phyloP scores from a whole-genome alignment of 371 early-diverging fungal genomes.

The Lichtheimia corymbifera region DNA sequence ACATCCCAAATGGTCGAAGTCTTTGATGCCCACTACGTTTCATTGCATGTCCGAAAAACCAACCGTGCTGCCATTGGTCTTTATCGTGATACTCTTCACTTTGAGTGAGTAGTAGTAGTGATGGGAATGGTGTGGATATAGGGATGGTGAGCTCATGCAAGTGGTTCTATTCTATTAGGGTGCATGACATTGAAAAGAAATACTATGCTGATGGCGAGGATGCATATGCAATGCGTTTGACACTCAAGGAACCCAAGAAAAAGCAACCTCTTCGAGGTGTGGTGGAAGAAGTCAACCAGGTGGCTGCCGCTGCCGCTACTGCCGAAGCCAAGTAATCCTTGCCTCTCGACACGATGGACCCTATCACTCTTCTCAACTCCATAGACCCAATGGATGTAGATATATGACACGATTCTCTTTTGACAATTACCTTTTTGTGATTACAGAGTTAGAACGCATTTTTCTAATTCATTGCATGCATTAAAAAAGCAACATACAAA shows the following conservation, averaged over 20 bases:
- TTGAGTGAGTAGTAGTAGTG: conserved; percentile 61
- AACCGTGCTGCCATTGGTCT: conserved; percentile 93
- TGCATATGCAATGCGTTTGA: conserved; percentile 79
- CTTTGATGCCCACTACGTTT: conserved; percentile 85
- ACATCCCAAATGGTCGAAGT: conserved; percentile 89
- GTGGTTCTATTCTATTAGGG: conserved; percentile 50
- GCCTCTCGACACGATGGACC: too few relatives aligned
- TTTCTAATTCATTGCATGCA: too few relatives aligned
- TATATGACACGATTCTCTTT: neutral
- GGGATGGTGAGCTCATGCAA: conserved; percentile 1
- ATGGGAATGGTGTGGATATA: too few relatives aligned
- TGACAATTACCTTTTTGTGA: too few relatives aligned
- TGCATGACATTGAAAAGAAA: conserved; percentile 88
- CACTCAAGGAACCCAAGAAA: conserved; percentile 42
- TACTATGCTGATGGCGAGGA: conserved; percentile 99
- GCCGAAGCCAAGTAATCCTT: too few relatives aligned
- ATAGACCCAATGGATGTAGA: too few relatives aligned
- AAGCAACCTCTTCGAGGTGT: conserved; percentile 25
- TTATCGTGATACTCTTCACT: conserved; percentile 90
- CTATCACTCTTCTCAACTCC: too few relatives aligned
- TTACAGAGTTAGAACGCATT: too few relatives aligned
- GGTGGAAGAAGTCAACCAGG: conserved; percentile 42
- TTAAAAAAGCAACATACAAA: too few relatives aligned
- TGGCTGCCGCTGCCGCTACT: conserved; percentile 17
- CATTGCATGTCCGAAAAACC: conserved; percentile 93